A percentile compares a stretch with the other conserved stretches of the same genome.
Conservation (phyloP, 2,329 filamentous ascomycete genomes). For the Pseudogymnoascus sp. region DNA sequence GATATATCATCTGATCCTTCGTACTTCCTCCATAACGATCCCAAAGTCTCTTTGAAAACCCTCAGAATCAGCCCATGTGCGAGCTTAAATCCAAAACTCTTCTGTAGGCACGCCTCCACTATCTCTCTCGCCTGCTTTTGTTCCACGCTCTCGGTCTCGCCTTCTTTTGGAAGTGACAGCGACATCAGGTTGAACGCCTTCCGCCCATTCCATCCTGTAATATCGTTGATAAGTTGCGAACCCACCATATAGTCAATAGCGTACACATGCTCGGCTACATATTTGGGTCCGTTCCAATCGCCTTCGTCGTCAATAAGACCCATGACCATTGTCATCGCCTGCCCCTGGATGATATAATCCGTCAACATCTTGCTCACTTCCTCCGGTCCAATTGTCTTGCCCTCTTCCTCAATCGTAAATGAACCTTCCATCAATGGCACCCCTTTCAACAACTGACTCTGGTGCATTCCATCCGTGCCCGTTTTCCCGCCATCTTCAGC, state of each 20-base stretch:
- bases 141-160: slow-evolving; percentile 36
- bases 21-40: slow-evolving; percentile 46
- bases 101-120: slow-evolving; percentile 42
- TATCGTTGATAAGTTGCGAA: slow-evolving; percentile 45
- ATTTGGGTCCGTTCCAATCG: slow-evolving; percentile 47
- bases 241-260: slow-evolving; percentile 43
- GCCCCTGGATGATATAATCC: slow-evolving; percentile 52
- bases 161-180: slow-evolving; percentile 31
- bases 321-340: slow-evolving; percentile 45
- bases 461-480: slow-evolving; percentile 45
- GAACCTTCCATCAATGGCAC: slow-evolving; percentile 31
- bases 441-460: slow-evolving; percentile 40
- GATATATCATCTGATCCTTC: slow-evolving; percentile 41
- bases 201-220: slow-evolving; percentile 44
- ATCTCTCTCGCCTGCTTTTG: slow-evolving; percentile 43
- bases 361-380: slow-evolving; percentile 39
- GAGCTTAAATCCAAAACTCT: slow-evolving; percentile 49
- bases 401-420: slow-evolving; percentile 27
- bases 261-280: slow-evolving; percentile 42
- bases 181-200: slow-evolving; percentile 45
- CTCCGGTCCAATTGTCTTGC: slow-evolving; percentile 31
- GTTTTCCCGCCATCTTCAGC: slow-evolving; percentile 37
- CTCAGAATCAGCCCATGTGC: slow-evolving; percentile 47
- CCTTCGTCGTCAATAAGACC: slow-evolving; percentile 43
- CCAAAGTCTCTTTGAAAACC: slow-evolving; percentile 43